Evolutionary conservation across 345 rosid species (phyloP).

Genomic region (Acer yangbiense): DNA sequence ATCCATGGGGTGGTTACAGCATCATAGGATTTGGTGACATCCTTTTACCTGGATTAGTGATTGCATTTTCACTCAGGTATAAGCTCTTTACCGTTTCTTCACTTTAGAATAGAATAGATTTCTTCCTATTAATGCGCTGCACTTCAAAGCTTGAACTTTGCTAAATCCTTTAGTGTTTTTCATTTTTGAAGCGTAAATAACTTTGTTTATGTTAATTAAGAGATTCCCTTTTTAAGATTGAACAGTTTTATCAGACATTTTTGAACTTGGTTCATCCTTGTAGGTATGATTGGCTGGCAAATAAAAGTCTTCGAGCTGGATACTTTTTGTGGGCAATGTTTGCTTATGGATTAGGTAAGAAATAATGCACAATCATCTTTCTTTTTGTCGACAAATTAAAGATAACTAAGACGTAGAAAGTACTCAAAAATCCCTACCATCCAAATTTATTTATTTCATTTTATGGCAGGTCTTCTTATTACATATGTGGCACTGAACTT

Average conservation of each 20-base stretch:
- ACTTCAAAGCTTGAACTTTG: neutral
- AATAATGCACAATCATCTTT: slow-evolving; percentile 11
- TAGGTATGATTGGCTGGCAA: slow-evolving; percentile 94
- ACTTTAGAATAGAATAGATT: neutral
- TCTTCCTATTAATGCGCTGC: neutral
- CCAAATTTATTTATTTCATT: neutral
- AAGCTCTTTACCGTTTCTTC: slow-evolving; percentile 12
- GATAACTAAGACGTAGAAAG: neutral
- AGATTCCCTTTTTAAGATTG: neutral
- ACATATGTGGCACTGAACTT: slow-evolving; percentile 90
- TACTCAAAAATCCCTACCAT: neutral
- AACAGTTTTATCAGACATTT: neutral
- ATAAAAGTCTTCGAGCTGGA: slow-evolving; percentile 80
- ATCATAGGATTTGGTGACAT: slow-evolving; percentile 99
- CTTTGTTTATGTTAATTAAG: neutral
- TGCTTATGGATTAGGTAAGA: slow-evolving; percentile 90
- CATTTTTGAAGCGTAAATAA: neutral
- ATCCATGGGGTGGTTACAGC: slow-evolving; percentile 99
- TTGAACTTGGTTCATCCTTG: slow-evolving; percentile 4
- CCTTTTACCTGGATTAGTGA: slow-evolving; percentile 86
- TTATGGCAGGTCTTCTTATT: slow-evolving; percentile 76
- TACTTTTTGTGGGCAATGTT: slow-evolving; percentile 94
- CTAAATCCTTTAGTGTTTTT: neutral
- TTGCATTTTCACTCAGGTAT: slow-evolving; percentile 94
- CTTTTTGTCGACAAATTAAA: neutral